phyloP scores from a whole-genome alignment of 257 asterid genomes.

The Lycium barbarum region DNA sequence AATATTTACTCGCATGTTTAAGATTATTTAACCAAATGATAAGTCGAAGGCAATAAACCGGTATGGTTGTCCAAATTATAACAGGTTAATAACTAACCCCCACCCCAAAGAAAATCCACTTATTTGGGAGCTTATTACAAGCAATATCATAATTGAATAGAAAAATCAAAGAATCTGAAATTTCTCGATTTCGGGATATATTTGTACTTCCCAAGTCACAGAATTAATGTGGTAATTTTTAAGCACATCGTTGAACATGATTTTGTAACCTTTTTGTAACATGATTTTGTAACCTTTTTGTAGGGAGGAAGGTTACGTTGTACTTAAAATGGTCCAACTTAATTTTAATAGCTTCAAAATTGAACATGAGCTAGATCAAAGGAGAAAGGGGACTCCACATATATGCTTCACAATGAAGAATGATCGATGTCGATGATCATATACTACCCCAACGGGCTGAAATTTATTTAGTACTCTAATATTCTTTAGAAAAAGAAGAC shows the following conservation, averaged over 20 bases:
- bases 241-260: not conserved
- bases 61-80: too few species aligned
- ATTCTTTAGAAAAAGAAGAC: not conserved
- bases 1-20: not conserved
- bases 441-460: too few species aligned
- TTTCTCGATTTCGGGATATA: not conserved
- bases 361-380: not conserved
- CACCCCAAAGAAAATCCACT: not conserved
- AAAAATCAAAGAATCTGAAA: not conserved
- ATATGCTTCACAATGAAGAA: too few species aligned
- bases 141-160: not conserved
- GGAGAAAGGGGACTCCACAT: not conserved
- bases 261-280: not conserved
- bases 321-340: not conserved
- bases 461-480: too few species aligned
- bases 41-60: too few species aligned
- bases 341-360: not conserved
- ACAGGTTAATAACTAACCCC: not conserved
- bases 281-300: not conserved
- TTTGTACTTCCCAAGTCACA: not conserved
- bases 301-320: not conserved
- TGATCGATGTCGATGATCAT: too few species aligned
- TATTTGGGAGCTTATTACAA: not conserved
- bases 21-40: too few species aligned
- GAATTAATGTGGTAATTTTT: too few species aligned